Percentiles rank a stretch among this genome's conserved stretches.
phyloP scores from a whole-genome alignment of 140 eudicot genomes.

The Erigeron philadelphicus region DNA sequence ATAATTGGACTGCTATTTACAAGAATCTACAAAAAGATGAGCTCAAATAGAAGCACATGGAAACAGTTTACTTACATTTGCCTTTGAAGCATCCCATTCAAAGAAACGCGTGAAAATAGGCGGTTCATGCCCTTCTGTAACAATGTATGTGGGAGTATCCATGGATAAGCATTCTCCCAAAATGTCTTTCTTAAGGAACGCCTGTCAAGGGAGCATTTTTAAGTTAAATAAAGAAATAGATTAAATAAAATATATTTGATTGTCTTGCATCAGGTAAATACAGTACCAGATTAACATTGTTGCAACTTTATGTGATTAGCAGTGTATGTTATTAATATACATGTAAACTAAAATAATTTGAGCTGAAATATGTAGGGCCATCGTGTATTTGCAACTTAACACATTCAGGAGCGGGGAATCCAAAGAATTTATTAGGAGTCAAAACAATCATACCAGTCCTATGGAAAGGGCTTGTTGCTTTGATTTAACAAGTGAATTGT shows the following conservation, averaged over 20 bases:
- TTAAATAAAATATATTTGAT: not conserved
- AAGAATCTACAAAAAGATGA: not conserved
- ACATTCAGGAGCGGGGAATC: not conserved
- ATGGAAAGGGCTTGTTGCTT: slow-evolving; percentile 52
- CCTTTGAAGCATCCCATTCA: slow-evolving; percentile 65
- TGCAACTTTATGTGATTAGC: not conserved
- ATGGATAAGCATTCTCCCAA: slow-evolving; percentile 42
- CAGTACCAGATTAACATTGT: not conserved
- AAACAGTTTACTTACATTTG: slow-evolving; percentile 41
- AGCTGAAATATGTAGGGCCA: not conserved
- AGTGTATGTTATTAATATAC: not conserved
- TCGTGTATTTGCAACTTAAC: not conserved
- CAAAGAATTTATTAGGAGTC: not conserved
- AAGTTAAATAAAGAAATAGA: not conserved
- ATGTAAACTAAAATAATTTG: not conserved
- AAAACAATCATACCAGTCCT: slow-evolving; percentile 45
- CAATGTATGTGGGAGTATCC: slow-evolving; percentile 55
- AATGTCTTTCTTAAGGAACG: slow-evolving; percentile 49
- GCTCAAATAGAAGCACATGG: not conserved
- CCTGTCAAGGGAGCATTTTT: slow-evolving; percentile 32
- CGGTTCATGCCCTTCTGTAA: slow-evolving; percentile 71
- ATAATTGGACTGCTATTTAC: not conserved
- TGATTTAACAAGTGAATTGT: slow-evolving; percentile 33
- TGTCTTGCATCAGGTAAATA: slow-evolving; percentile 2
- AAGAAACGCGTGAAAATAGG: slow-evolving; percentile 63